phyloP scores from a whole-genome alignment of 2,329 filamentous ascomycete species.

The Calonectria hawksworthii region DNA sequence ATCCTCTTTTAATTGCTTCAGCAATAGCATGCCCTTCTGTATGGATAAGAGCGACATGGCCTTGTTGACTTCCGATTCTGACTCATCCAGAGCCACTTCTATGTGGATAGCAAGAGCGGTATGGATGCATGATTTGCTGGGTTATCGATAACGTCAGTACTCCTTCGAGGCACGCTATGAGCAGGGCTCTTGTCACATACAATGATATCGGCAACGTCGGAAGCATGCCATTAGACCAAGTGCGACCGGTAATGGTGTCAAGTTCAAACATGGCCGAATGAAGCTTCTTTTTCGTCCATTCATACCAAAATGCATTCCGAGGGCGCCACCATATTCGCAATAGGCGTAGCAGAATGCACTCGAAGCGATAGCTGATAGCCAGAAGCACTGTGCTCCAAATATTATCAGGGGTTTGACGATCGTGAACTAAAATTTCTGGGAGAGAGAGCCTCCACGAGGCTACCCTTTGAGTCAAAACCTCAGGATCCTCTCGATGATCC shows the following conservation, averaged over 20 bases:
- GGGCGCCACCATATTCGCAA: constrained; percentile 19
- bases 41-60: constrained; percentile 12
- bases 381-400: constrained; percentile 19
- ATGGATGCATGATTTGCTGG: constrained; percentile 24
- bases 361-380: constrained; percentile 20
- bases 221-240: constrained; percentile 7
- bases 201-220: constrained; percentile 13
- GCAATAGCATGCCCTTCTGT: constrained; percentile 7
- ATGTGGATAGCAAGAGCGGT: constrained; percentile 22
- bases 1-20: constrained; percentile 11
- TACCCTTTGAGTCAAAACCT: not conserved
- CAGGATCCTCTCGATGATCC: constrained; percentile 7
- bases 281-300: constrained; percentile 14
- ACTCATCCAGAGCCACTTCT: constrained; percentile 16
- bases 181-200: not conserved
- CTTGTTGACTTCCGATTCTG: constrained; percentile 13
- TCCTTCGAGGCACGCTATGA: too few species aligned
- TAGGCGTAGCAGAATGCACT: constrained; percentile 19
- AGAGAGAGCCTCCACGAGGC: constrained; percentile 12
- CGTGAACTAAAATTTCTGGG: constrained; percentile 5
- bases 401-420: constrained; percentile 4
- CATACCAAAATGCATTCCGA: not conserved
- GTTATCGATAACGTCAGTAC: not conserved
- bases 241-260: constrained; percentile 18
- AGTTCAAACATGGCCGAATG: constrained; percentile 22